Evolutionary conservation across 116 monocot species (phyloP).

Genomic region (Papilionanthe hybrid): DNA sequence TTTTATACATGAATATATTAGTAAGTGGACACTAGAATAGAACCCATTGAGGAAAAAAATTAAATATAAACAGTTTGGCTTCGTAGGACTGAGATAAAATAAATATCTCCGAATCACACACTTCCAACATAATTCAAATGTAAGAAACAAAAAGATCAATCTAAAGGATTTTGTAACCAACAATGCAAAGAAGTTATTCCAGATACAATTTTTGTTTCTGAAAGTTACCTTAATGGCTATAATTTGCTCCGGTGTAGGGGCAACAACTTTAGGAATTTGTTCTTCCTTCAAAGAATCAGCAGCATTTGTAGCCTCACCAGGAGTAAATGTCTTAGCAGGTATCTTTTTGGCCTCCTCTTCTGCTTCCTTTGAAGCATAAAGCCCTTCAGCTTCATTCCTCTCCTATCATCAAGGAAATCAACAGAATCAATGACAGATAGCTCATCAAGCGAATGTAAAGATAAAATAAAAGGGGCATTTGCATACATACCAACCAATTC

Average conservation of each 20-base stretch:
- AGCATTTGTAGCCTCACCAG: conserved; percentile 38
- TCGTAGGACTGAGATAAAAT: too few relatives aligned
- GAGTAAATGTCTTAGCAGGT: conserved; percentile 75
- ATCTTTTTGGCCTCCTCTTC: conserved; percentile 81
- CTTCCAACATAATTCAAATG: too few relatives aligned
- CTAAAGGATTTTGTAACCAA: background rate
- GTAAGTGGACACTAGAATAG: too few relatives aligned
- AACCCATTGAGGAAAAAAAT: too few relatives aligned
- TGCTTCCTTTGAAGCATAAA: conserved; percentile 77
- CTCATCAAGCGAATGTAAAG: background rate
- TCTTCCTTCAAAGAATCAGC: conserved; percentile 44
- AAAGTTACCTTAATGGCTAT: conserved; percentile 86
- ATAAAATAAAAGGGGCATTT: background rate
- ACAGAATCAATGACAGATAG: background rate
- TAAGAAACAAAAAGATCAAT: background rate
- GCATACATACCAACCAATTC: too few relatives aligned
- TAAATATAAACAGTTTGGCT: too few relatives aligned
- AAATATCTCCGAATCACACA: too few relatives aligned
- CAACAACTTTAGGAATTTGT: conserved; percentile 62
- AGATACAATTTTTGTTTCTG: background rate
- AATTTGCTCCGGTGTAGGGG: conserved; percentile 95
- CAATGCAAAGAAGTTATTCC: background rate
- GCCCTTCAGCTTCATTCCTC: conserved; percentile 44
- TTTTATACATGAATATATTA: too few relatives aligned
- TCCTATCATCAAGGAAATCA: conserved; percentile 34